Evolutionary conservation across 1,284 basidiomycete genomes (phyloP).

Genomic region (Ustilago loliicola): DNA sequence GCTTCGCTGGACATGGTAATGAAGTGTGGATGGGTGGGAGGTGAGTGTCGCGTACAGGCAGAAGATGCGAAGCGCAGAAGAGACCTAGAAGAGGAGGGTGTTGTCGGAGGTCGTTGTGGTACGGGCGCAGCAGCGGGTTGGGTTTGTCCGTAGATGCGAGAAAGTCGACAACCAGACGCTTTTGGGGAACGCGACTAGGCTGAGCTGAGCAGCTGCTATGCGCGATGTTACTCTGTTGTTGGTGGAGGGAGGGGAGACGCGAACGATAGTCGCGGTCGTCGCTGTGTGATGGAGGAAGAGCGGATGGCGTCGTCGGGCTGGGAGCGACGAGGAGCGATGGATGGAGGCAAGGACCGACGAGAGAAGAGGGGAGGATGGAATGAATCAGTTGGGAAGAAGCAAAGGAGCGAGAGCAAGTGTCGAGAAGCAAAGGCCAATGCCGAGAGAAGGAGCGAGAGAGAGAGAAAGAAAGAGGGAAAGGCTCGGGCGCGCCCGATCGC

Average conservation of each 20-base stretch:
- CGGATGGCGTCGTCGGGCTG: neutral
- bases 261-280: too few species aligned
- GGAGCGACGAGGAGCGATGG: slow-evolving; percentile 6
- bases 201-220: neutral
- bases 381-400: neutral
- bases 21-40: neutral
- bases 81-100: neutral
- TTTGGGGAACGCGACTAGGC: too few species aligned
- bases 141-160: too few species aligned
- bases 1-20: slow-evolving; percentile 33
- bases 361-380: neutral
- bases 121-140: neutral
- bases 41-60: neutral
- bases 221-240: neutral
- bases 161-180: too few species aligned
- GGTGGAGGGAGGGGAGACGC: neutral
- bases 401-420: neutral
- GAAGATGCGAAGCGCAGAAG: neutral
- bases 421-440: slow-evolving; percentile 1
- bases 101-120: neutral
- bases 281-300: slow-evolving; percentile 4
- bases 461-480: slow-evolving; percentile 1
- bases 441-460: slow-evolving; percentile 2
- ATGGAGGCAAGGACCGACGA: neutral
- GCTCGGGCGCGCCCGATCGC: slow-evolving; percentile 34